Conservation (phyloP, 2,329 filamentous ascomycete genomes). For the Peltaster fructicola region DNA sequence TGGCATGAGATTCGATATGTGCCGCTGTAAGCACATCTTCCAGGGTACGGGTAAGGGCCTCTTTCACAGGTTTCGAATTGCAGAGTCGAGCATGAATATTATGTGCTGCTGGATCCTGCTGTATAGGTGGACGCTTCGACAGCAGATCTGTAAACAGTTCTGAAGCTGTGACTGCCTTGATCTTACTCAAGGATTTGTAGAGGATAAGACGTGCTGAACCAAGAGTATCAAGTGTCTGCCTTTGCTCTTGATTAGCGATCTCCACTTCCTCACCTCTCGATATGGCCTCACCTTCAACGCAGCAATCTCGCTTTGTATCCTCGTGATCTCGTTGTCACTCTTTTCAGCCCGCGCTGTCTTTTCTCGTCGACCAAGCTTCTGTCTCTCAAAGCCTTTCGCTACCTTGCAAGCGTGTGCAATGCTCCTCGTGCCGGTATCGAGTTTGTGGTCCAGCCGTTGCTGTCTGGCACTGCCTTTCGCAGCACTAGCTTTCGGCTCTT, state of each 20-base stretch:
- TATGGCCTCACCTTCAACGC: slow-evolving; percentile 33
- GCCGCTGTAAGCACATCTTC: slow-evolving; percentile 24
- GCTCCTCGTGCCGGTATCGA: slow-evolving; percentile 38
- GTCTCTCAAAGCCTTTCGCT: slow-evolving; percentile 60
- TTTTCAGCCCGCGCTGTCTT: slow-evolving; percentile 34
- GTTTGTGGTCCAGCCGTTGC: slow-evolving; percentile 34
- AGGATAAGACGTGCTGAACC: slow-evolving; percentile 35
- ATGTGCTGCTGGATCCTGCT: slow-evolving; percentile 28
- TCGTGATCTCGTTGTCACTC: slow-evolving; percentile 30
- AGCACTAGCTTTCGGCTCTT: slow-evolving; percentile 14
- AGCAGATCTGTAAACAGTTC: slow-evolving; percentile 28
- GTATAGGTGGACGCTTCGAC: slow-evolving; percentile 21
- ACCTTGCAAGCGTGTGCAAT: slow-evolving; percentile 51
- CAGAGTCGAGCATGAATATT: slow-evolving; percentile 43
- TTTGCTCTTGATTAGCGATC: not conserved
- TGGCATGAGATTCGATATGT: too few relatives aligned
- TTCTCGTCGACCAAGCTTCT: slow-evolving; percentile 49
- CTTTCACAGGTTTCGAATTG: slow-evolving; percentile 41
- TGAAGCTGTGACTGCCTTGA: slow-evolving; percentile 37
- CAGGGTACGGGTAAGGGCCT: slow-evolving; percentile 31
- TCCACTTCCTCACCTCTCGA: not conserved
- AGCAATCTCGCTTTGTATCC: slow-evolving; percentile 45
- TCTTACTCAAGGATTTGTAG: slow-evolving; percentile 37
- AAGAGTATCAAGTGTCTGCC: slow-evolving; percentile 32
- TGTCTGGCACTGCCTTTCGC: slow-evolving; percentile 8